These are phyloP conservation scores for Saccharomycopsis malanga DNA, from an alignment of 805 yeast species.

Conservation along the genomic window DNA sequence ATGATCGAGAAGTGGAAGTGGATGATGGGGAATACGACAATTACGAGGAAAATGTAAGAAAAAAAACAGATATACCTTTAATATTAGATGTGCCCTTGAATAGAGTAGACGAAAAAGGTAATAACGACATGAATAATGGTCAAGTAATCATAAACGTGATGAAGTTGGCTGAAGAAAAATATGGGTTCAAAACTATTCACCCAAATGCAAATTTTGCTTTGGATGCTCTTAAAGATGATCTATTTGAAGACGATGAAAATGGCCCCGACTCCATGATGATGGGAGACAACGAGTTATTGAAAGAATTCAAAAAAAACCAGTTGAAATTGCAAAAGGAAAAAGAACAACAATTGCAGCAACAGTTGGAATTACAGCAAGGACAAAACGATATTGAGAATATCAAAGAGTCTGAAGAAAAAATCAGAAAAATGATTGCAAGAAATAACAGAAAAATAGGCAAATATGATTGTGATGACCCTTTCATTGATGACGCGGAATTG, in stretches of 20 bases:
- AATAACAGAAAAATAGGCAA: constrained; percentile 73
- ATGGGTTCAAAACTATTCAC: constrained; percentile 69
- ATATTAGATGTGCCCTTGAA: constrained; percentile 48
- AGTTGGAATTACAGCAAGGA: constrained; percentile 21
- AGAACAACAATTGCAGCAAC: constrained; percentile 30
- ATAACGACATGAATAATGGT: constrained; percentile 4
- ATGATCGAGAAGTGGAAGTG: constrained; percentile 14
- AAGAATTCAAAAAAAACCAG: constrained; percentile 22
- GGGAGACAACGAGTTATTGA: constrained; percentile 18
- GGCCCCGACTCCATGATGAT: neutral
- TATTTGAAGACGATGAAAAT: constrained; percentile 44
- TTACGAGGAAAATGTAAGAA: constrained; percentile 10
- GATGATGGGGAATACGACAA: constrained; percentile 16
- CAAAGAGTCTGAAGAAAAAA: constrained; percentile 38
- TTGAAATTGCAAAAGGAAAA: constrained; percentile 34
- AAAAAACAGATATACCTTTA: constrained; percentile 40
- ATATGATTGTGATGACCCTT: constrained; percentile 90
- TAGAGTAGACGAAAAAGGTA: constrained; percentile 36
- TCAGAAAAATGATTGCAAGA: constrained; percentile 34
- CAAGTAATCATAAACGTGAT: constrained; percentile 66
- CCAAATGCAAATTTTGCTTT: constrained; percentile 57
- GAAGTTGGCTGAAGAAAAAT: constrained; percentile 72
- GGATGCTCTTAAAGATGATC: constrained; percentile 40
- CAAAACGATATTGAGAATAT: constrained; percentile 21
- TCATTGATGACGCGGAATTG: constrained; percentile 90